Conservation (phyloP, 2,329 filamentous ascomycete species). For the Calonectria hongkongensis region DNA sequence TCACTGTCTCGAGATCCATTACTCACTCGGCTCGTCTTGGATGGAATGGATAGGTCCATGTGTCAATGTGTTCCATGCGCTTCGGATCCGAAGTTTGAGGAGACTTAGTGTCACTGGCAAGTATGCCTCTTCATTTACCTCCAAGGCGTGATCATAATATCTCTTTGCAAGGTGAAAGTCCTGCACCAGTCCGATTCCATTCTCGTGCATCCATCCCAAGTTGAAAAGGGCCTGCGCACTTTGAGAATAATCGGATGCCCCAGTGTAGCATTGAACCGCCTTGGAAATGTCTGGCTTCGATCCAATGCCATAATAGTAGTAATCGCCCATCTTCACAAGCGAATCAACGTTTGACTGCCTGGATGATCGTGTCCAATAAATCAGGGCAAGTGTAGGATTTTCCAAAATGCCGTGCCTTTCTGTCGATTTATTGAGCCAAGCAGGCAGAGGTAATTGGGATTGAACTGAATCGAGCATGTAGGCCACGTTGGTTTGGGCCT, state of each 20-base stretch:
- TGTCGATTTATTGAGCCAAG: conserved; percentile 68
- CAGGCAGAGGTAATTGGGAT: conserved; percentile 63
- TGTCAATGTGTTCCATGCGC: conserved; percentile 95
- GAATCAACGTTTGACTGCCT: conserved; percentile 95
- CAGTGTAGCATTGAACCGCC: conserved; percentile 93
- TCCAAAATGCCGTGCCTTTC: conserved; percentile 64
- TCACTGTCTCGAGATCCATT: no score
- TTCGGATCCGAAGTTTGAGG: conserved; percentile 87
- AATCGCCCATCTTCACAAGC: conserved; percentile 98
- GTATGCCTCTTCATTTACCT: conserved; percentile 95
- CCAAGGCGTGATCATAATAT: conserved; percentile 94
- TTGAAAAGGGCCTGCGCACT: conserved; percentile 98
- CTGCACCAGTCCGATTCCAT: conserved; percentile 92
- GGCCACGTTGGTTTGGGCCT: conserved; percentile 91
- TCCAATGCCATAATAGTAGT: conserved; percentile 91
- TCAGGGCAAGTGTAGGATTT: conserved; percentile 80
- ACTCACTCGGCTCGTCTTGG: conserved; percentile 88
- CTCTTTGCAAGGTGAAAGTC: conserved; percentile 98
- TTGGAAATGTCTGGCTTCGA: conserved; percentile 84
- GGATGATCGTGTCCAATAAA: conserved; percentile 96
- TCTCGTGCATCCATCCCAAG: conserved; percentile 99
- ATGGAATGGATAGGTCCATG: conserved; percentile 95
- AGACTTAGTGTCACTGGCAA: conserved; percentile 92
- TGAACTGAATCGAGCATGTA: conserved; percentile 86
- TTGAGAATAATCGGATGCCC: conserved; percentile 91